phyloP scores from a whole-genome alignment of 1,284 basidiomycete genomes.

The Ustilago trichophora region DNA sequence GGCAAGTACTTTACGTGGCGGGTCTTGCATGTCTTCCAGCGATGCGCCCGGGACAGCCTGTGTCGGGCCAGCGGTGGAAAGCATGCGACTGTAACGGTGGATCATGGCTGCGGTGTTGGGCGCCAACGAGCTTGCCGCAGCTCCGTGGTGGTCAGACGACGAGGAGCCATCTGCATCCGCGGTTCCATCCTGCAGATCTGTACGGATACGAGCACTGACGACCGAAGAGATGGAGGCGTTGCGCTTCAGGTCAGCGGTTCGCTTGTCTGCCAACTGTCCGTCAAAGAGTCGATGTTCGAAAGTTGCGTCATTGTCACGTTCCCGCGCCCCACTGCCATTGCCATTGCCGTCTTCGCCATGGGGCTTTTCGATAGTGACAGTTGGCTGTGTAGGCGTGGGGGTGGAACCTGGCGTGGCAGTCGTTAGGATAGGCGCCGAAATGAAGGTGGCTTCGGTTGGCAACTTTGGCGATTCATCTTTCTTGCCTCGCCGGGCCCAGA shows the following conservation, averaged over 20 bases:
- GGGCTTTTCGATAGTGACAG: conserved; percentile 4
- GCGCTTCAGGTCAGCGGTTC: conserved; percentile 21
- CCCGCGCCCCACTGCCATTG: not conserved
- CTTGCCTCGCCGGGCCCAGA: conserved; percentile 26
- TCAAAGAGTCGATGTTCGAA: conserved; percentile 35
- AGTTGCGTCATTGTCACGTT: not conserved
- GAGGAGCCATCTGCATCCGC: conserved; percentile 28
- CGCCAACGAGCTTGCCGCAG: conserved; percentile 22
- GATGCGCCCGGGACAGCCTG: conserved; percentile 23
- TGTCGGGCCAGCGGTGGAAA: conserved; percentile 19
- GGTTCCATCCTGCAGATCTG: conserved; percentile 37
- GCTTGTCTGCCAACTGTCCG: too few relatives aligned
- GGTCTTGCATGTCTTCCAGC: conserved; percentile 71
- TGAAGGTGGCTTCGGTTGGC: conserved; percentile 26
- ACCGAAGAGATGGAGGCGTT: conserved; percentile 35
- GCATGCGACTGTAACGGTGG: conserved; percentile 54
- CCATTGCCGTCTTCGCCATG: too few relatives aligned
- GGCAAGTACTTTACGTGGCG: conserved; percentile 82
- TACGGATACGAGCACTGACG: conserved; percentile 27
- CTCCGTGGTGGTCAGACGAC: conserved; percentile 4
- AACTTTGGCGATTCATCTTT: conserved; percentile 31
- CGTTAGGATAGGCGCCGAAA: conserved; percentile 37
- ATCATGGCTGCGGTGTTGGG: conserved; percentile 52
- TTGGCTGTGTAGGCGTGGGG: conserved; percentile 11
- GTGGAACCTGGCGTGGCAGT: conserved; percentile 12